Evolutionary conservation across 352 stramenopile species (phyloP).

Genomic region (Elongisporangium anandrum): DNA sequence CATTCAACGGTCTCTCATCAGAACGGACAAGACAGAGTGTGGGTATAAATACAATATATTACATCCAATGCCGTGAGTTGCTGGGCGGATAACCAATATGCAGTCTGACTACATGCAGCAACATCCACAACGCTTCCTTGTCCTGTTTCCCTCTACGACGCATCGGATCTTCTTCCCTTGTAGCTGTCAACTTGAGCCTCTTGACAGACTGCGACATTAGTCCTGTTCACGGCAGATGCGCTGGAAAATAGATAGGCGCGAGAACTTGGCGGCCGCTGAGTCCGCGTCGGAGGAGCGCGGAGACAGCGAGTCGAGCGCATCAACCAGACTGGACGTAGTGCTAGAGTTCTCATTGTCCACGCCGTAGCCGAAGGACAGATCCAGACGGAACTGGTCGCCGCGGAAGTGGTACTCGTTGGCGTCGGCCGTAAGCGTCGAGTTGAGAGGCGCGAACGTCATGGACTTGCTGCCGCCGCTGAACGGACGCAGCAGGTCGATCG

Average conservation of each 20-base stretch:
- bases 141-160: constrained; percentile 1
- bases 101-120: neutral
- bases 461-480: constrained; percentile 62
- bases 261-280: constrained; percentile 46
- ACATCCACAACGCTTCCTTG: constrained; percentile 1
- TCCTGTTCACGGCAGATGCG: constrained; percentile 74
- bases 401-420: constrained; percentile 26
- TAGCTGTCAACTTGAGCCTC: constrained; percentile 1
- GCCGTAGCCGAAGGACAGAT: constrained; percentile 20
- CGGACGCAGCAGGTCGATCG: constrained; percentile 57
- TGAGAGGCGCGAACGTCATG: constrained; percentile 53
- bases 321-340: constrained; percentile 18
- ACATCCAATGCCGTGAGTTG: constrained; percentile 4
- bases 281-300: constrained; percentile 27
- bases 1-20: neutral
- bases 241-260: constrained; percentile 77
- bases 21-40: neutral
- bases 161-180: constrained; percentile 6
- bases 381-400: constrained; percentile 23
- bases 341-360: constrained; percentile 20
- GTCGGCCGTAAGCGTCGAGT: constrained; percentile 20
- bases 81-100: neutral
- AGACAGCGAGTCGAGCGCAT: constrained; percentile 28
- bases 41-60: constrained; percentile 10
- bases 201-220: neutral